phyloP scores from a whole-genome alignment of 345 rosid species.

The Boechera stricta region DNA sequence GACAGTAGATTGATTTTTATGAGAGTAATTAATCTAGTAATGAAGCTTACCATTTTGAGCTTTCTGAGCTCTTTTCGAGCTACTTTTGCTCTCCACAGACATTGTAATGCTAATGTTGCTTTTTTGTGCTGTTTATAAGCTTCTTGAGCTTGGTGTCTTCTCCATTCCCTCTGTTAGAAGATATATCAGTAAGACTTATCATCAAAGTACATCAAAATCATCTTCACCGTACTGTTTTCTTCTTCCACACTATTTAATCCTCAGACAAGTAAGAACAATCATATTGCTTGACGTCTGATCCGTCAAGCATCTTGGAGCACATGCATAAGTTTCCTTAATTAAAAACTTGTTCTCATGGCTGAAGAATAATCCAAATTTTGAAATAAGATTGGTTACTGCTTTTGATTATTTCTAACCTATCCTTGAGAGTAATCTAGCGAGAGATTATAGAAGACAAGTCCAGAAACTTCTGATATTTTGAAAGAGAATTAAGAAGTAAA shows the following conservation, averaged over 20 bases:
- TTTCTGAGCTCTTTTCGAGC: conserved; percentile 70
- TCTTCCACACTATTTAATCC: background rate
- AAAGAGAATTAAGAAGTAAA: background rate
- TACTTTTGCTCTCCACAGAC: conserved; percentile 65
- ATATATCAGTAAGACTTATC: conserved; percentile 12
- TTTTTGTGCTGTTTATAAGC: conserved; percentile 53
- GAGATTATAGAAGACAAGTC: conserved; percentile 12
- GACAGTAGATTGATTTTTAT: conserved; percentile 18
- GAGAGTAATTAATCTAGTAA: conserved; percentile 5
- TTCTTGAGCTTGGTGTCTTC: conserved; percentile 55
- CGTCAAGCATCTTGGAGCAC: conserved; percentile 23
- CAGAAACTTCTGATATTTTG: conserved; percentile 2
- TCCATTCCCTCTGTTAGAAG: conserved; percentile 58
- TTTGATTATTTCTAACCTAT: conserved; percentile 13
- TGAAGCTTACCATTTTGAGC: conserved; percentile 57
- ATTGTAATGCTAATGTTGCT: conserved; percentile 59
- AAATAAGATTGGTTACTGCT: background rate
- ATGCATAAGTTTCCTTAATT: background rate
- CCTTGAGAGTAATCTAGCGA: conserved; percentile 8
- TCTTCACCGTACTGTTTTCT: background rate
- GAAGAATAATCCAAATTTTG: conserved; percentile 13
- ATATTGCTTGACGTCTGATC: background rate
- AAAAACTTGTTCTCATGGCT: background rate
- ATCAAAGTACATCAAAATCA: conserved; percentile 9
- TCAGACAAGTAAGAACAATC: conserved; percentile 8